Conservation (phyloP, 2,329 filamentous ascomycete species). For the Davidsoniella australis region DNA sequence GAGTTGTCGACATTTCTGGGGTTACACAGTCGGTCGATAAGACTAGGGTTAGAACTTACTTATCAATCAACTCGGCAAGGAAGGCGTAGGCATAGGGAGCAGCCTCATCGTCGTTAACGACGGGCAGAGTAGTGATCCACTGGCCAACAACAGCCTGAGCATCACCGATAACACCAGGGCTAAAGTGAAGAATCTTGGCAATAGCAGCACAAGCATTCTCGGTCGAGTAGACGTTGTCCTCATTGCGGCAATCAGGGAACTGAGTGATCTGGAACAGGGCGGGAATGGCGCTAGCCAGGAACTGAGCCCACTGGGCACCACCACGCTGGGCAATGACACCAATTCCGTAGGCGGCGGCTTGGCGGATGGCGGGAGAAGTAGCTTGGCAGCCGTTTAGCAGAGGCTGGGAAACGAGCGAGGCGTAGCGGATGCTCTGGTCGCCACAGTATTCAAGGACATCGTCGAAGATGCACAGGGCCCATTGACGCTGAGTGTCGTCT, state of each 20-base stretch:
- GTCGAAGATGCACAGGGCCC: constrained; percentile 98
- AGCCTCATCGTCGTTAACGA: constrained; percentile 91
- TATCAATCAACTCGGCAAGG: constrained; percentile 75
- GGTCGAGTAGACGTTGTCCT: constrained; percentile 91
- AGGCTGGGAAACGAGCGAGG: constrained; percentile 70
- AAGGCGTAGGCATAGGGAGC: constrained; percentile 93
- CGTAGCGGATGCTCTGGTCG: constrained; percentile 70
- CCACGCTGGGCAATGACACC: constrained; percentile 91
- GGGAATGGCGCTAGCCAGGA: constrained; percentile 63
- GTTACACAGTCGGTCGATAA: not conserved
- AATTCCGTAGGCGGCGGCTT: constrained; percentile 90
- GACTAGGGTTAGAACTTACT: constrained; percentile 43
- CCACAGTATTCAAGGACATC: constrained; percentile 97
- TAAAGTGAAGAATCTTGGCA: constrained; percentile 91
- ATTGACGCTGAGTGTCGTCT: constrained; percentile 87
- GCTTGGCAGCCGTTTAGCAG: constrained; percentile 77
- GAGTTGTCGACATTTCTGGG: not conserved
- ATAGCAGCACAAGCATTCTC: constrained; percentile 95
- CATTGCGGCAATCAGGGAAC: constrained; percentile 63
- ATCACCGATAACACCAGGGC: constrained; percentile 58
- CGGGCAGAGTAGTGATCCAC: constrained; percentile 82
- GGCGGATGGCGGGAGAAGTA: constrained; percentile 72
- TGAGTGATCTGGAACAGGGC: constrained; percentile 73
- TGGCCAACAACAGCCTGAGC: constrained; percentile 58
- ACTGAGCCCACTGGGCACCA: constrained; percentile 72